These are phyloP conservation scores for Jatropha multifida DNA, from an alignment of 441 rosid genomes.

Conservation along the genomic window DNA sequence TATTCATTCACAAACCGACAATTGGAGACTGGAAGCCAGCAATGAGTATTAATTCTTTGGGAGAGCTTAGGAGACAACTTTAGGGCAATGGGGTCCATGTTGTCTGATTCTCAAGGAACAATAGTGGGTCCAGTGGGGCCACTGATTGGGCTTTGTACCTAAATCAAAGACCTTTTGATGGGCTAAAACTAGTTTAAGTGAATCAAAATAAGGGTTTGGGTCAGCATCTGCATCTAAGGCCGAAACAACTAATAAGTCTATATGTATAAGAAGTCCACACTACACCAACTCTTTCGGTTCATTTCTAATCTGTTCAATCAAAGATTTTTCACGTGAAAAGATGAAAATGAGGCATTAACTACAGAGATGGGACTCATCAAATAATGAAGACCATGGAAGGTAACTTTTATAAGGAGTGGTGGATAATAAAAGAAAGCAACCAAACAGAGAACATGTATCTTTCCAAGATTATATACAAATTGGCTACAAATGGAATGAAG, in stretches of 20 bases:
- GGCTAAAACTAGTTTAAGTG: slow-evolving; percentile 2
- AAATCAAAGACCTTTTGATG: slow-evolving; percentile 5
- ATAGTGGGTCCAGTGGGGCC: slow-evolving; percentile 20
- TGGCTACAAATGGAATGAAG: slow-evolving; percentile 24
- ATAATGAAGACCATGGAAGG: slow-evolving; percentile 41
- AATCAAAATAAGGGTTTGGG: not conserved
- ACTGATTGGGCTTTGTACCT: slow-evolving; percentile 23
- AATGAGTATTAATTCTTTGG: not conserved
- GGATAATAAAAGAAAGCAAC: slow-evolving; percentile 44
- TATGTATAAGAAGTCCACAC: not conserved
- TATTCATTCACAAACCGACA: not conserved
- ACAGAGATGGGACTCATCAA: slow-evolving; percentile 37
- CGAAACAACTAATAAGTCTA: not conserved
- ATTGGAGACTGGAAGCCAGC: slow-evolving; percentile 23
- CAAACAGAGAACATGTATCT: slow-evolving; percentile 27
- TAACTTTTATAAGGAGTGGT: slow-evolving; percentile 48
- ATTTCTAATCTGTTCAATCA: not conserved
- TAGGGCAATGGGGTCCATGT: slow-evolving; percentile 5
- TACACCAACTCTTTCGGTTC: not conserved
- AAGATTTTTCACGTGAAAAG: slow-evolving; percentile 5
- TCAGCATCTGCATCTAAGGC: not conserved
- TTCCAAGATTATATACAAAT: slow-evolving; percentile 13
- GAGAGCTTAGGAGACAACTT: slow-evolving; percentile 14
- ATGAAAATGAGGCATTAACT: not conserved
- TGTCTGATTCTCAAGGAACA: slow-evolving; percentile 20